Percentiles rank a stretch among this genome's conserved stretches.
Evolutionary conservation across 139 green algal genomes (phyloP).

Genomic region (Micractinium sp.): DNA sequence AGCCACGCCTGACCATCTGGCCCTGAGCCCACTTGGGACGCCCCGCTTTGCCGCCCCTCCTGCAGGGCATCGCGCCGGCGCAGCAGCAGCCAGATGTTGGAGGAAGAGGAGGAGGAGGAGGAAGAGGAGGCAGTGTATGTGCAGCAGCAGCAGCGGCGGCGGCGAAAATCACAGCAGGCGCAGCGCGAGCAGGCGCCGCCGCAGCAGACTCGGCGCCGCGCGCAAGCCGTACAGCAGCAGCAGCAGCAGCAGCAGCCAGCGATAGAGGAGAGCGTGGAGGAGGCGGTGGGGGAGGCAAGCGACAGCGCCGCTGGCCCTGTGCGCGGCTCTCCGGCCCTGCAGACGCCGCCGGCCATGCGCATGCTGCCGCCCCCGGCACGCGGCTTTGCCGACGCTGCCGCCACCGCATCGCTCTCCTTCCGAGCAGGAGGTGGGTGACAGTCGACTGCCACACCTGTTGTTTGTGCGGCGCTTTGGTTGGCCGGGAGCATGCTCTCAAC

Average conservation of each 20-base stretch:
- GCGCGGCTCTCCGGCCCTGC: slow-evolving; percentile 2
- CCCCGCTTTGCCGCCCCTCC: not conserved
- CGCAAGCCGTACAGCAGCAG: not conserved
- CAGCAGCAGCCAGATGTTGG: not conserved
- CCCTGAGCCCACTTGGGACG: not conserved
- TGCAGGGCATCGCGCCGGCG: slow-evolving; percentile 5
- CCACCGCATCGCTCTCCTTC: not conserved
- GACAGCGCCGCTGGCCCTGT: not conserved
- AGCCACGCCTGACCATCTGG: not conserved
- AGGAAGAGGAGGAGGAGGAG: slow-evolving; percentile 7
- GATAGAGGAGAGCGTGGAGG: not conserved
- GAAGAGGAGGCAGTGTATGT: not conserved
- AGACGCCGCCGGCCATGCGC: not conserved
- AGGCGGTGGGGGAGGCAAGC: not conserved
- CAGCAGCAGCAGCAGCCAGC: not conserved
- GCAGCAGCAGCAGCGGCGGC: slow-evolving; percentile 4
- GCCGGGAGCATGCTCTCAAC: too few species aligned
- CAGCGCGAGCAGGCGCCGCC: not conserved
- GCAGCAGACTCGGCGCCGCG: not conserved
- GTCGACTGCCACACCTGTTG: too few species aligned
- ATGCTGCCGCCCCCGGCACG: slow-evolving; percentile 10
- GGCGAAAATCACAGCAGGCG: not conserved
- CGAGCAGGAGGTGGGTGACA: not conserved
- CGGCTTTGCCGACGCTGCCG: not conserved
- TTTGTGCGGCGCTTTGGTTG: too few species aligned